These are phyloP conservation scores for Glaciozyma martinii DNA, from an alignment of 768 basidiomycete species.

Conservation along the genomic window DNA sequence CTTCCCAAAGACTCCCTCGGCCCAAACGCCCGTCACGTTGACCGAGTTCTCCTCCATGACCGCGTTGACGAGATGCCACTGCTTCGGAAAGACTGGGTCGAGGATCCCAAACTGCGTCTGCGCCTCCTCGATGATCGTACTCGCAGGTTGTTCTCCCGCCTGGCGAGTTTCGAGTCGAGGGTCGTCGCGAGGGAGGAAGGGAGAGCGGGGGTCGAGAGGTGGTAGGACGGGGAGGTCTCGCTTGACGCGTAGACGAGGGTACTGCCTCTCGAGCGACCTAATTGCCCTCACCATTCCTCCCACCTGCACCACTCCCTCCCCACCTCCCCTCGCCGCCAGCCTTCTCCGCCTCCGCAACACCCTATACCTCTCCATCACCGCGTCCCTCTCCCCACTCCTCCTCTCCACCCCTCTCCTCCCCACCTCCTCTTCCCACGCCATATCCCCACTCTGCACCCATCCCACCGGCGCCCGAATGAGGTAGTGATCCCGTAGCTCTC, in stretches of 20 bases:
- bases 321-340: background rate
- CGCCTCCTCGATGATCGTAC: slow-evolving; percentile 34
- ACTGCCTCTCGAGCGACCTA: slow-evolving; percentile 35
- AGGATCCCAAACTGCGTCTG: slow-evolving; percentile 57
- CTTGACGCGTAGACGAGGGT: slow-evolving; percentile 38
- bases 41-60: slow-evolving; percentile 61
- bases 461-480: slow-evolving; percentile 52
- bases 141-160: background rate
- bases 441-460: slow-evolving; percentile 31
- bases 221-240: slow-evolving; percentile 33
- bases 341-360: slow-evolving; percentile 6
- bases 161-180: background rate
- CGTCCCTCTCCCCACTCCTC: slow-evolving; percentile 25
- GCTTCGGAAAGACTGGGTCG: slow-evolving; percentile 72
- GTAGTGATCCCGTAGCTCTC: slow-evolving; percentile 74
- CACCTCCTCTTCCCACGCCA: slow-evolving; percentile 32
- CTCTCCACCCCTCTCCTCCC: background rate
- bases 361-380: slow-evolving; percentile 26
- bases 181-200: slow-evolving; percentile 1
- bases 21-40: slow-evolving; percentile 92
- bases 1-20: slow-evolving; percentile 74
- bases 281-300: slow-evolving; percentile 17
- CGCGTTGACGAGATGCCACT: slow-evolving; percentile 94
- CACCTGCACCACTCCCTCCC: background rate
- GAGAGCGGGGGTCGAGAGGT: slow-evolving; percentile 2